Conservation (phyloP, 139 green algal species). For the Eudorina sp. region DNA sequence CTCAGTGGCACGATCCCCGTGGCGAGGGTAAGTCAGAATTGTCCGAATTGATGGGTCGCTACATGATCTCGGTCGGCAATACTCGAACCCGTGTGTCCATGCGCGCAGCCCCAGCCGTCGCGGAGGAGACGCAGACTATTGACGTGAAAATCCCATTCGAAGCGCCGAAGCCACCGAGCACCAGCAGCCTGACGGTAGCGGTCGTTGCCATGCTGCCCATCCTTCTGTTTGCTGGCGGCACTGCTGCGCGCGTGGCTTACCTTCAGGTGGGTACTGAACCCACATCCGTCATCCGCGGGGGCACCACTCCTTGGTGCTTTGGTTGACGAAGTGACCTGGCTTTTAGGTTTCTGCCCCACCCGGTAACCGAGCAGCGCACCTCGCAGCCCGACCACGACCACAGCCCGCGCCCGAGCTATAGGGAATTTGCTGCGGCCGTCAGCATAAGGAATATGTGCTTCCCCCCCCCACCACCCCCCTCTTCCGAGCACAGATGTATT, state of each 20-base stretch:
- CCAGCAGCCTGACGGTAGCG: not conserved
- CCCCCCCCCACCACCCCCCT: no score
- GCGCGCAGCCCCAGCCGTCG: not conserved
- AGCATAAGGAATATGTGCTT: no score
- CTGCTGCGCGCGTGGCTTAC: conserved; percentile 44
- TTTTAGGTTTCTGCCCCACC: no score
- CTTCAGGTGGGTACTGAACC: conserved; percentile 48
- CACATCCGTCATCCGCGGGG: no score
- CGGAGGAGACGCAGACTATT: not conserved
- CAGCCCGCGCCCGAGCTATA: no score
- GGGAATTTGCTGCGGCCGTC: no score
- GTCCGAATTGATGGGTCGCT: not conserved
- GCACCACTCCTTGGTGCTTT: no score
- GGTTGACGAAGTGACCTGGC: no score
- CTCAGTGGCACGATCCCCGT: conserved; percentile 41
- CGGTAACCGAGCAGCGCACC: no score
- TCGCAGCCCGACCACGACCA: no score
- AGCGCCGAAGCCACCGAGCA: not conserved
- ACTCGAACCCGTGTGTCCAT: not conserved
- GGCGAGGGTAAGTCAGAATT: not conserved
- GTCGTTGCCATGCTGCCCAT: conserved; percentile 50
- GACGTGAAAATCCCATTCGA: not conserved
- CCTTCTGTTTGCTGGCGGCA: conserved; percentile 31
- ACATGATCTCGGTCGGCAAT: no score
- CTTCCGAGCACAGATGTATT: conserved; percentile 44